A percentile compares a stretch with the other conserved stretches of the same genome.
phyloP scores from a whole-genome alignment of 1,284 basidiomycete genomes.

The Filobasidium uniguttulatum region DNA sequence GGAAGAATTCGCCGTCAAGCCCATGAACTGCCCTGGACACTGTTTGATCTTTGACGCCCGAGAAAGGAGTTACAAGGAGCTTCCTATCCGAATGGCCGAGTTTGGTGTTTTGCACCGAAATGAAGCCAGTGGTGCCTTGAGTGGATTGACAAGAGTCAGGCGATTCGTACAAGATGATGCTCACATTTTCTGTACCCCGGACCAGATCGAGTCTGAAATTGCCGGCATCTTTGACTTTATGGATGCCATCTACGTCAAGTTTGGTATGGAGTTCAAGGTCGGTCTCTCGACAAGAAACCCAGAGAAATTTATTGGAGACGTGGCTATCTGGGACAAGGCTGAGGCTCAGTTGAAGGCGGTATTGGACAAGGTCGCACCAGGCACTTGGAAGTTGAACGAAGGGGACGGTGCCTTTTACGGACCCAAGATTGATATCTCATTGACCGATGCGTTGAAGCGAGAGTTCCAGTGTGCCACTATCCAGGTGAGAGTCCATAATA shows the following conservation, averaged over 20 bases:
- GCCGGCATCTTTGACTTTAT: conserved; percentile 84
- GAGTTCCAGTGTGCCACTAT: conserved; percentile 98
- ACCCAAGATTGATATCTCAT: conserved; percentile 95
- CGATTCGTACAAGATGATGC: conserved; percentile 95
- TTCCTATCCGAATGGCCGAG: conserved; percentile 94
- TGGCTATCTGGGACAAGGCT: conserved; percentile 80
- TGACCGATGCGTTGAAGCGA: conserved; percentile 79
- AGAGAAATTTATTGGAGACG: conserved; percentile 79
- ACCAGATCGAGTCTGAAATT: conserved; percentile 84
- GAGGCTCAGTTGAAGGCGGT: conserved; percentile 72
- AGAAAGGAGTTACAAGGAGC: conserved; percentile 87
- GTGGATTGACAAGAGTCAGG: conserved; percentile 83
- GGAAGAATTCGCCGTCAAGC: conserved; percentile 86
- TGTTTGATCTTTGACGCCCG: conserved; percentile 90
- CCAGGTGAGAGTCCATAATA: too few relatives aligned
- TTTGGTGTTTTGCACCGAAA: conserved; percentile 97
- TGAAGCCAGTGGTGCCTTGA: conserved; percentile 88
- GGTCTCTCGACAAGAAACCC: conserved; percentile 87
- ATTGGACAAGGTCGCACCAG: conserved; percentile 74
- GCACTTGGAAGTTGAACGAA: conserved; percentile 86
- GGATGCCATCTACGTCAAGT: conserved; percentile 84
- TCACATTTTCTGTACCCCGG: conserved; percentile 85
- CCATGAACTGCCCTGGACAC: conserved; percentile 99
- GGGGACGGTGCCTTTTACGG: conserved; percentile 97
- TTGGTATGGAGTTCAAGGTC: conserved; percentile 92